Evolutionary conservation across 148 eudicot species (phyloP), one percentile per base, ranked within the genome.

Genomic region (Dysphania ambrosioides): DNA sequence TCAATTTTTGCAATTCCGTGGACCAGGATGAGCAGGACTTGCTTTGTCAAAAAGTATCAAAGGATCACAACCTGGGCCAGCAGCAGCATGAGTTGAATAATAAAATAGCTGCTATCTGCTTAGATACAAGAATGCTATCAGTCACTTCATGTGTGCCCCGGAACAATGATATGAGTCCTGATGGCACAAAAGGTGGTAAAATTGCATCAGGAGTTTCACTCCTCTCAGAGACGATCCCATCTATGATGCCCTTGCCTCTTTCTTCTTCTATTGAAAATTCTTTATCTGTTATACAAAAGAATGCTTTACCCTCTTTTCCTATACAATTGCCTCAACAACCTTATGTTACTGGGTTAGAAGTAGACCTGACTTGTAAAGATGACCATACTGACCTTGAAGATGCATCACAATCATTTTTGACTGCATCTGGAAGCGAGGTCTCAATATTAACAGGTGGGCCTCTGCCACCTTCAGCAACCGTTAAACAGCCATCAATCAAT

Each of bases 71-170:
- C 56, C 63, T 72, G 75, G 44, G 35, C 44, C 60, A 73, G 51
- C 60, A 81, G 77, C 75, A 79, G 65, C 82, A 35, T 55, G 80
- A 82, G 6, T 59, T 66, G 18, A 40, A 59, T 10, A 75, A 75
- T 13, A 72, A 68, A 34, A 41, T 70, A 53, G 56, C 69, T 30
- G 53, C 61, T 21, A 32, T 40, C 40, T 36, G 21, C 35, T 7
- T 47, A 35, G 42, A 36, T 31, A 60, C 42, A 27, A 49, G 68
- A 26, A 41, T n/a, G 42, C 49, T 49, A 38, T 74, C 70, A 23
- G 65, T 42, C 57, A 29, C 61, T 36, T 36, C 60, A 72, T 6
- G 23, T 68, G 68, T 49, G 3, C 62, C 70, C 23, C 38, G 6
- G 18, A 65, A 55, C 62, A 57, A 38, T 2, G 34, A 60, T 15